Conservation (phyloP, 2,329 filamentous ascomycete genomes). For the Pestalotiopsis sp. region DNA sequence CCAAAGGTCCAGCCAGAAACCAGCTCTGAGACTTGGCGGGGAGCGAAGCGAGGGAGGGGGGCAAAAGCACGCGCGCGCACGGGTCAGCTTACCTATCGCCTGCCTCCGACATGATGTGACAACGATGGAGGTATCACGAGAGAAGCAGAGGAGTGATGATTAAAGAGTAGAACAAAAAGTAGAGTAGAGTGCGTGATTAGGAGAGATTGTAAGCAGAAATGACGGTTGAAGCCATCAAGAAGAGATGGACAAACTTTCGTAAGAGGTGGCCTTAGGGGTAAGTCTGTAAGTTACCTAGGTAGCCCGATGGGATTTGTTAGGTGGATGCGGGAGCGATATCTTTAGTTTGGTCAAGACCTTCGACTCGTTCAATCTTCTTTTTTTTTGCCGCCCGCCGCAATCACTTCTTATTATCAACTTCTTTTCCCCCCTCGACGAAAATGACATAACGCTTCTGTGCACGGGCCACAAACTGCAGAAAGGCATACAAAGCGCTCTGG, state of each 20-base stretch:
- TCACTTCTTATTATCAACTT: not conserved
- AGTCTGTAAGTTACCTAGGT: not conserved
- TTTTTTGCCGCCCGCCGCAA: not conserved
- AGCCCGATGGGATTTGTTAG: too few relatives aligned
- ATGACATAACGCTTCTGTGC: constrained; percentile 3
- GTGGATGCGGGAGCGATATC: not conserved
- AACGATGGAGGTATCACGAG: not conserved
- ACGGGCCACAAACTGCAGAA: not conserved
- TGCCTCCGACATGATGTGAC: constrained; percentile 13
- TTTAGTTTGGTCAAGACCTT: not conserved
- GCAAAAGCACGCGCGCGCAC: not conserved
- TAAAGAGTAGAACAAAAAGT: not conserved
- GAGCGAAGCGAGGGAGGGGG: not conserved
- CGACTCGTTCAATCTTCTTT: not conserved
- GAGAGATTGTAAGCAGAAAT: not conserved
- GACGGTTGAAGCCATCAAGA: not conserved
- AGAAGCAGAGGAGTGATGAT: not conserved
- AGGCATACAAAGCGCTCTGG: not conserved
- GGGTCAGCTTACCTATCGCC: constrained; percentile 14
- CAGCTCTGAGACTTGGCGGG: not conserved
- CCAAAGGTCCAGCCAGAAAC: not conserved
- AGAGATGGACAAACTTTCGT: not conserved
- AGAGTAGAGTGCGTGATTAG: not conserved
- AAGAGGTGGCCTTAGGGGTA: constrained; percentile 3
- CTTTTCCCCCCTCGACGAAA: constrained; percentile 1